A percentile compares a stretch with the other conserved stretches of the same genome.
These are phyloP conservation scores for Elasticomyces elasticus DNA, from an alignment of 495 filamentous ascomycete genomes.

Conservation along the genomic window DNA sequence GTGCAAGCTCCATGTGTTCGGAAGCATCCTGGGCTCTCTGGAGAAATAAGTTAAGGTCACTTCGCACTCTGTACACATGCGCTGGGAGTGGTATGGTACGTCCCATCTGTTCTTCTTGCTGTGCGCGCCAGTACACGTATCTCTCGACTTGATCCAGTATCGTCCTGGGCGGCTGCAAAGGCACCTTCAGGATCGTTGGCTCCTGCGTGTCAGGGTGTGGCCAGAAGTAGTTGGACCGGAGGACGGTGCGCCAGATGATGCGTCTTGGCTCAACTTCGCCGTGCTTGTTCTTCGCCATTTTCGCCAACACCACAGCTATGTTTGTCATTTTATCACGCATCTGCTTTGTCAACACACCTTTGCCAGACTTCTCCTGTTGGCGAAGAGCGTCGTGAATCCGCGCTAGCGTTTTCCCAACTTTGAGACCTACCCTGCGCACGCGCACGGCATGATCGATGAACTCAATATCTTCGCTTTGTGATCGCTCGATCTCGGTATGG, in stretches of 20 bases:
- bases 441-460: too few species aligned
- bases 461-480: too few species aligned
- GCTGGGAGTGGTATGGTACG: background rate
- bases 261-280: background rate
- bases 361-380: too few species aligned
- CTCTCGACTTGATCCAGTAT: background rate
- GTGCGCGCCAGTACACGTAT: background rate
- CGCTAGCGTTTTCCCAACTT: too few species aligned
- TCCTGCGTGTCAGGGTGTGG: background rate
- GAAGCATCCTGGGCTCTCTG: background rate
- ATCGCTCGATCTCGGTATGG: too few species aligned
- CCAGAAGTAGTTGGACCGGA: background rate
- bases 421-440: too few species aligned
- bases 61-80: background rate
- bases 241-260: background rate
- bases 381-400: too few species aligned
- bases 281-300: too few species aligned
- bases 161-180: background rate
- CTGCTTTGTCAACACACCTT: too few species aligned
- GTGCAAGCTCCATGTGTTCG: background rate
- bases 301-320: too few species aligned
- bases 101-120: background rate
- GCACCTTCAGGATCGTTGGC: background rate
- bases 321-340: too few species aligned
- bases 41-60: background rate